These are phyloP conservation scores for Ceratonia siliqua DNA, from an alignment of 306 rosid species.

Conservation along the genomic window DNA sequence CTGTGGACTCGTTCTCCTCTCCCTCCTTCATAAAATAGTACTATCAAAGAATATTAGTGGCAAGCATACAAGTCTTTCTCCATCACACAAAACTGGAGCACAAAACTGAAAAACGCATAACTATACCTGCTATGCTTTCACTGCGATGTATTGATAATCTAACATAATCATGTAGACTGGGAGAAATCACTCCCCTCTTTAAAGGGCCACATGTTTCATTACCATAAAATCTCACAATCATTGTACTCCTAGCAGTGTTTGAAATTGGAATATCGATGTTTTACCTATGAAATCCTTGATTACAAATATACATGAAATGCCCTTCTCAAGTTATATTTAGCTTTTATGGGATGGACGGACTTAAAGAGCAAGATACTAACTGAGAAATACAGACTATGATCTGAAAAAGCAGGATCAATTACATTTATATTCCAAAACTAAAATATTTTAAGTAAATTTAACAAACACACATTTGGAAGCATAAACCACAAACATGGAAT, in stretches of 20 bases:
- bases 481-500: slow-evolving; percentile 24
- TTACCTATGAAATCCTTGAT: slow-evolving; percentile 1
- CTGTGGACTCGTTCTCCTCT: slow-evolving; percentile 53
- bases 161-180: background rate
- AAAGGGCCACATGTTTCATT: slow-evolving; percentile 21
- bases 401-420: slow-evolving; percentile 2
- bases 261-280: slow-evolving; percentile 18
- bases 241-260: slow-evolving; percentile 25
- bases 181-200: slow-evolving; percentile 18
- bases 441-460: background rate
- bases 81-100: slow-evolving; percentile 16
- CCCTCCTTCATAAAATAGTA: slow-evolving; percentile 56
- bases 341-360: slow-evolving; percentile 17
- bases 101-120: slow-evolving; percentile 21
- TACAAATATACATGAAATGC: slow-evolving; percentile 21
- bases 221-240: slow-evolving; percentile 15
- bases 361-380: background rate
- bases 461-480: slow-evolving; percentile 12
- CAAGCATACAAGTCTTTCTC: slow-evolving; percentile 25
- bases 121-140: slow-evolving; percentile 6
- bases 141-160: slow-evolving; percentile 17
- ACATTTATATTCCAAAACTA: slow-evolving; percentile 4
- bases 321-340: slow-evolving; percentile 17
- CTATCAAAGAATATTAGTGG: slow-evolving; percentile 20
- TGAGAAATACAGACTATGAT: slow-evolving; percentile 7